These are phyloP conservation scores for Botrytis deweyae DNA, from an alignment of 2,329 filamentous ascomycete species.

Conservation along the genomic window DNA sequence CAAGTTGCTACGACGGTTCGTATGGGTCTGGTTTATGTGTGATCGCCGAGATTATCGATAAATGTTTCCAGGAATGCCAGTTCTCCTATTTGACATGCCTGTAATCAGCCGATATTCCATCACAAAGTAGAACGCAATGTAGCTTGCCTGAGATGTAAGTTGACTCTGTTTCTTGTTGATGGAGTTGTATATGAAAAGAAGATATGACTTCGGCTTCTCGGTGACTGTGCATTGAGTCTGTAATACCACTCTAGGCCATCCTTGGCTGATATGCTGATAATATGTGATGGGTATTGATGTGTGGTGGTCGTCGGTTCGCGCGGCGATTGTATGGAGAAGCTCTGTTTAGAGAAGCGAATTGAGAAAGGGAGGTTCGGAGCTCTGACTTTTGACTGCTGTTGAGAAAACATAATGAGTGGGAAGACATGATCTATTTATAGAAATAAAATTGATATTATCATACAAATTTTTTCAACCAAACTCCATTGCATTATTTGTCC, in stretches of 20 bases:
- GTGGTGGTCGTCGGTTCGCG: not conserved
- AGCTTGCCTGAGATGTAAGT: not conserved
- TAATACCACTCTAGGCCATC: not conserved
- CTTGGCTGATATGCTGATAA: not conserved
- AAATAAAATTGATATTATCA: not conserved
- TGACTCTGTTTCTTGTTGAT: not conserved
- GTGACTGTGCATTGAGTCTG: not conserved
- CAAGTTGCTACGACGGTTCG: not conserved
- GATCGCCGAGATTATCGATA: not conserved
- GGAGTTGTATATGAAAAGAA: not conserved
- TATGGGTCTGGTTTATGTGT: not conserved
- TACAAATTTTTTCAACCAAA: not conserved
- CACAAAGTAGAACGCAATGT: not conserved
- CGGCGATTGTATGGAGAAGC: not conserved
- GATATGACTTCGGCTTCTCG: not conserved
- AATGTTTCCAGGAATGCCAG: not conserved
- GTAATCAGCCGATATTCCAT: not conserved
- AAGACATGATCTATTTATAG: not conserved
- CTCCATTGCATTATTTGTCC: not conserved
- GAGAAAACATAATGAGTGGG: not conserved
- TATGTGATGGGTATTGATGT: no score
- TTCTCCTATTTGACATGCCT: not conserved
- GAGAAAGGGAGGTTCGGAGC: not conserved
- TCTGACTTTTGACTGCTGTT: not conserved
- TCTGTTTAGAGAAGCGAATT: not conserved